These are phyloP conservation scores for Pelargonium myrrhifolium DNA, from an alignment of 441 rosid species.

Conservation along the genomic window DNA sequence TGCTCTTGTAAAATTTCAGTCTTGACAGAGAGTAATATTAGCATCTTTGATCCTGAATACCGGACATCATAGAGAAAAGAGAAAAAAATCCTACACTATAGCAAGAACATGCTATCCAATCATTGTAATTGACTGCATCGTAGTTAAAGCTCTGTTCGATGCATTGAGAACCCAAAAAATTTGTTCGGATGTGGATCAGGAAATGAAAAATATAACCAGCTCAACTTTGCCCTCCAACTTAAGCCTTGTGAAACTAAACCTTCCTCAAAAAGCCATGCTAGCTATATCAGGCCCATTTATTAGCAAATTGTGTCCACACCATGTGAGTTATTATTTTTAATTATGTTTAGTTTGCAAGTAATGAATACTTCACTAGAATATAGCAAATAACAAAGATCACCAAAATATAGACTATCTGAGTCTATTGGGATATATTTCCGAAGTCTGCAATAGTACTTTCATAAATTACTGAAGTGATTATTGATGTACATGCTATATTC, in stretches of 20 bases:
- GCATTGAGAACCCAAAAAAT: neutral
- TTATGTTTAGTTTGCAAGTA: neutral
- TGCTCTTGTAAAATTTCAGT: neutral
- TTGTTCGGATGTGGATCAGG: neutral
- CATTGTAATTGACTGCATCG: neutral
- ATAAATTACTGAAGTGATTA: neutral
- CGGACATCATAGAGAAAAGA: neutral
- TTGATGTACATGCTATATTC: neutral
- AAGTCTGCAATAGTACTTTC: neutral
- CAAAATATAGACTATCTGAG: too few species aligned
- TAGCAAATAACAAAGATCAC: neutral
- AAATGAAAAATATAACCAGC: too few species aligned
- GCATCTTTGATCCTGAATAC: neutral
- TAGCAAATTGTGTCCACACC: neutral
- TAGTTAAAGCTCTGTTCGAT: neutral
- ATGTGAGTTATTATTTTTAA: neutral
- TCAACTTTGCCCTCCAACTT: neutral
- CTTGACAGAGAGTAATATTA: neutral
- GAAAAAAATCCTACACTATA: neutral
- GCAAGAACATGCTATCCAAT: neutral
- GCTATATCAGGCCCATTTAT: neutral
- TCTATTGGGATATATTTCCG: neutral
- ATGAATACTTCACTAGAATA: neutral
- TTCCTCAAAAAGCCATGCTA: neutral
- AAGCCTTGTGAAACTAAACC: neutral